phyloP scores from a whole-genome alignment of 1,284 basidiomycete species.

The Mrakiaceae sp. region DNA sequence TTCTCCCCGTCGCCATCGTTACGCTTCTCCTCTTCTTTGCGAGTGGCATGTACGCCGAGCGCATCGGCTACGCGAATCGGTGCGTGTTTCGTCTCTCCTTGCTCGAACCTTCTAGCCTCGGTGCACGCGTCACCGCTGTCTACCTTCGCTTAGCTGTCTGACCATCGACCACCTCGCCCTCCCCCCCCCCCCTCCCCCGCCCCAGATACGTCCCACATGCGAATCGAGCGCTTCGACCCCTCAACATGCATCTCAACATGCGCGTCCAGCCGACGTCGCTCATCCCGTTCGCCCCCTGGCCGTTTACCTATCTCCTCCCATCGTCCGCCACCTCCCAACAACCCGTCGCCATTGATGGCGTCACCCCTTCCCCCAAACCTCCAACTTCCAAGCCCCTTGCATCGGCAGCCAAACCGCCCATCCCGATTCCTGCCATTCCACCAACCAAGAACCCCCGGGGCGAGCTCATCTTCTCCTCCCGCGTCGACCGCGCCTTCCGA shows the following conservation, averaged over 20 bases:
- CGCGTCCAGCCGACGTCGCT: conserved; percentile 56
- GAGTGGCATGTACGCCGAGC: conserved; percentile 90
- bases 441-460: conserved; percentile 82
- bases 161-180: neutral
- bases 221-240: conserved; percentile 76
- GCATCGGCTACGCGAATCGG: conserved; percentile 93
- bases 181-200: neutral
- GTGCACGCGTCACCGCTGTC: no score
- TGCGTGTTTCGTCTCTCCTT: conserved; percentile 36
- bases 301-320: conserved; percentile 45
- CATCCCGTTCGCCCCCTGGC: conserved; percentile 53
- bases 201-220: conserved; percentile 89
- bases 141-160: neutral
- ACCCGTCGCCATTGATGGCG: neutral
- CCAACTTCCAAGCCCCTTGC: conserved; percentile 26
- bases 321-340: conserved; percentile 29
- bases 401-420: conserved; percentile 29
- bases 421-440: conserved; percentile 68
- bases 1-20: conserved; percentile 73
- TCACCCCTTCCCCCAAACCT: neutral
- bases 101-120: neutral
- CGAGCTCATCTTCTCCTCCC: conserved; percentile 88
- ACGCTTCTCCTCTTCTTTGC: conserved; percentile 92
- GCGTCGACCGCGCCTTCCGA: conserved; percentile 68
- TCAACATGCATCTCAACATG: conserved; percentile 96